These are phyloP conservation scores for Gilbertella persicaria DNA, from an alignment of 371 early-diverging fungal genomes.

Conservation along the genomic window DNA sequence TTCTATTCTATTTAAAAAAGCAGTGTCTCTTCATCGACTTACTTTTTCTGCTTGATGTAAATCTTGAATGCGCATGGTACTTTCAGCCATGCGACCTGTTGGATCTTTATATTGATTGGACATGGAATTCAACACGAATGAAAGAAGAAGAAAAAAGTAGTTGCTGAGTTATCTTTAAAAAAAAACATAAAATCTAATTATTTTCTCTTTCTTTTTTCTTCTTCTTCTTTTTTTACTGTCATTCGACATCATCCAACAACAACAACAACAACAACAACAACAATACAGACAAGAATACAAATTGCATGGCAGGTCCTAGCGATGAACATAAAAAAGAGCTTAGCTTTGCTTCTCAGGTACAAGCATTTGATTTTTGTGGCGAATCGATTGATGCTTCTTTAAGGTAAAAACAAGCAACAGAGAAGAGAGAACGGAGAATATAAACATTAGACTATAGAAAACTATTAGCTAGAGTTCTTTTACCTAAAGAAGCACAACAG, in stretches of 20 bases:
- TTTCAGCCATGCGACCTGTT: constrained; percentile 35
- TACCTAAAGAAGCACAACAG: constrained; percentile 91
- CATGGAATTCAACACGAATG: background rate
- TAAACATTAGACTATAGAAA: constrained; percentile 47
- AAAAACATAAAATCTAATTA: no score
- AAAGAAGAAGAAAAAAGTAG: background rate
- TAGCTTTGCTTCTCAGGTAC: constrained; percentile 47
- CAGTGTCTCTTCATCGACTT: no score
- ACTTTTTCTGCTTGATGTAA: constrained; percentile 48
- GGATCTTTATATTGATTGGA: constrained; percentile 17
- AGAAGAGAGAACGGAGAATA: constrained; percentile 2
- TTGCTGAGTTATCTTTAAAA: background rate
- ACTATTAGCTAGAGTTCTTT: constrained; percentile 71
- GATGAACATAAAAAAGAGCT: constrained; percentile 6
- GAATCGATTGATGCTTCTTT: constrained; percentile 75
- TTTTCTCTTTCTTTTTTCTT: no score
- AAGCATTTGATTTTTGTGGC: constrained; percentile 65
- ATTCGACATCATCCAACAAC: background rate
- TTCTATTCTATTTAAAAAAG: no score
- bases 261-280: background rate
- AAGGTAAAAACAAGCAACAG: constrained; percentile 42
- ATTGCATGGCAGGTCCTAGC: constrained; percentile 21
- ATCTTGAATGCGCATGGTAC: constrained; percentile 43
- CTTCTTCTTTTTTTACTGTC: background rate
- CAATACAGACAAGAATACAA: no score